Base-by-base conservation (phyloP, 148 eudicot species). In the Fagopyrum esculentum region DNA sequence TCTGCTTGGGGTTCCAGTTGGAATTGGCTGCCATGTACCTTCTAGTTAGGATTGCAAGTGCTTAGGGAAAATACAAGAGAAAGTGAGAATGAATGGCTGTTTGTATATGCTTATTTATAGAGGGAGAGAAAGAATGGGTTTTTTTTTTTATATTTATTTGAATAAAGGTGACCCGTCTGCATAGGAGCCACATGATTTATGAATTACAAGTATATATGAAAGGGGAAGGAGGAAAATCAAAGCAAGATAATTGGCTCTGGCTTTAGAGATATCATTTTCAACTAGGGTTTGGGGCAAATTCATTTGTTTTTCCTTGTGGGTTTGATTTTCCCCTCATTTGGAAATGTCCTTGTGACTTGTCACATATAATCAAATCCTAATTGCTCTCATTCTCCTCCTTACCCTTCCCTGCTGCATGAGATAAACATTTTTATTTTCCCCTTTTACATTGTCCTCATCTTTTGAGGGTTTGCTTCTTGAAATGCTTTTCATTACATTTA, bases 151-250 rank as follows among this genome's bases (percentile, higher is more conserved):
- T 35, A 66, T 30, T 44, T 44, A 66, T 69, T 40, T 45, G 48
- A 60, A 60, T 4, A 60, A 60, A 40, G 72, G 72, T 43, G 72
- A 69, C 72, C 16, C 48, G 72, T 69, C 45, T 69, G 8, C 19
- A n/a, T 69, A 15, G 48, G 19, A 69, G 72, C 72, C 72, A 69
- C 72, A 69, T 3, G 45, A 69, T 45, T 69, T 69, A 26, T 60
- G 13, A 22, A 7, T 26, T 60, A 35, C 40, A 35, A 35, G 40
- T 35, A 35, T 13, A 60, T 60, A 26, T 60, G 40, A 17, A 40
- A 60, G 10, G 9, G 63, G 13, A 11, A 6, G 40, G 22, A 6
- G 22, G 22, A 26, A n/a, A 26, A n/a, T 60, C 22, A 60, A 60
- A 17, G 2, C 66, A 26, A n/a, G 8, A n/a, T 56, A 9, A 60